phyloP scores from a whole-genome alignment of 139 green algal genomes.

The Chlamydomonas sp. region DNA sequence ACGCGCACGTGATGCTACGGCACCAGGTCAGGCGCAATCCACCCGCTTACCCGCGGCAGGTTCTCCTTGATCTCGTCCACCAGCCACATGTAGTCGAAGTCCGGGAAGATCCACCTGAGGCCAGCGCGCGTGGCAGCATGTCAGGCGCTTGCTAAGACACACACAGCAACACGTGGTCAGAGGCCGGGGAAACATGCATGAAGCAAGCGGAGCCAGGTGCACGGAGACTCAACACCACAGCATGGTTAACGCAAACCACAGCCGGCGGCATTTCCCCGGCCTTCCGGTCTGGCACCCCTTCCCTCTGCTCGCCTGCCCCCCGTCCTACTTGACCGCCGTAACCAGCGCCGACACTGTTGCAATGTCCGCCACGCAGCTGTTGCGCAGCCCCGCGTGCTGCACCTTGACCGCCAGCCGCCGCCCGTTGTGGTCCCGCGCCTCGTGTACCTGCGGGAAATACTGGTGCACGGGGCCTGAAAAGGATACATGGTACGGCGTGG shows the following conservation, averaged over 20 bases:
- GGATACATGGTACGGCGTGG: no score
- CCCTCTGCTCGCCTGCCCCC: no score
- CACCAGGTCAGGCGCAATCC: neutral
- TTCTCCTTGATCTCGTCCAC: slow-evolving; percentile 89
- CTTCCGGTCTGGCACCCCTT: no score
- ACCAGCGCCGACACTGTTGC: slow-evolving; percentile 85
- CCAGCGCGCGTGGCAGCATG: no score
- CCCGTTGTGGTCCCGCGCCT: slow-evolving; percentile 73
- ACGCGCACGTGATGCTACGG: no score
- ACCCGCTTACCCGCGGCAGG: slow-evolving; percentile 55
- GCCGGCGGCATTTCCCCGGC: neutral
- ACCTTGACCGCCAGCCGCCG: slow-evolving; percentile 67
- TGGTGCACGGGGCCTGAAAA: no score
- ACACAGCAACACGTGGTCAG: neutral
- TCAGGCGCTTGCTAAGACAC: no score
- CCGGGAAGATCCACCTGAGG: slow-evolving; percentile 44
- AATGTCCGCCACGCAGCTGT: slow-evolving; percentile 82
- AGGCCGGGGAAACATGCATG: no score
- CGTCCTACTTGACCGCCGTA: slow-evolving; percentile 23
- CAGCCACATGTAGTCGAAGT: slow-evolving; percentile 87
- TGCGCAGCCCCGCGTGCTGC: slow-evolving; percentile 87
- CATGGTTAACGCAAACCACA: neutral
- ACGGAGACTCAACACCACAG: no score
- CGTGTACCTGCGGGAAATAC: slow-evolving; percentile 76
- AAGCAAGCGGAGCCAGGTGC: no score